phyloP scores from a whole-genome alignment of 148 eudicot species.

The Vaccinium macrocarpon region DNA sequence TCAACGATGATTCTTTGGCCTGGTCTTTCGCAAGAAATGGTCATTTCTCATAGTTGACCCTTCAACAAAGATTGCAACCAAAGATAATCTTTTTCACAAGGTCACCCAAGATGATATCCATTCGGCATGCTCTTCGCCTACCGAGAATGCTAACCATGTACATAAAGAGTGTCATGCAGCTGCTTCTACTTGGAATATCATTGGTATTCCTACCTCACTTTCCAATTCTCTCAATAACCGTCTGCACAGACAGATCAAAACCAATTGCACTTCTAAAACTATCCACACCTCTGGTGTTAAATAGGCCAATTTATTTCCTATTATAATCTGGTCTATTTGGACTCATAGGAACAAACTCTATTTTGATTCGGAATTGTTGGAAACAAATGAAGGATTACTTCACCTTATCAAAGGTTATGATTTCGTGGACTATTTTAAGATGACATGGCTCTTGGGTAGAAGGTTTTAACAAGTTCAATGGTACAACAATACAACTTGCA shows the following conservation, averaged over 20 bases:
- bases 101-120: neutral
- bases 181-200: neutral
- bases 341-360: neutral
- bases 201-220: neutral
- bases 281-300: constrained; percentile 1
- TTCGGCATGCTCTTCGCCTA: neutral
- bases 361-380: neutral
- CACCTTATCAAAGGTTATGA: neutral
- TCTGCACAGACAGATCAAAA: neutral
- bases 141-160: neutral
- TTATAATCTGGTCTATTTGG: neutral
- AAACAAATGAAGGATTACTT: neutral
- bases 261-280: neutral
- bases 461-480: neutral
- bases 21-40: neutral
- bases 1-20: neutral
- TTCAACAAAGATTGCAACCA: constrained; percentile 2
- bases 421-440: neutral
- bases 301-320: neutral
- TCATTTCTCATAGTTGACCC: neutral
- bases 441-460: neutral
- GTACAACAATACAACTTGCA: neutral
- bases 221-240: neutral
- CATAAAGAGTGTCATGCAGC: neutral
- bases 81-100: neutral